Base-by-base conservation (phyloP, 495 filamentous ascomycete species). In the Neurospora intermedia region DNA sequence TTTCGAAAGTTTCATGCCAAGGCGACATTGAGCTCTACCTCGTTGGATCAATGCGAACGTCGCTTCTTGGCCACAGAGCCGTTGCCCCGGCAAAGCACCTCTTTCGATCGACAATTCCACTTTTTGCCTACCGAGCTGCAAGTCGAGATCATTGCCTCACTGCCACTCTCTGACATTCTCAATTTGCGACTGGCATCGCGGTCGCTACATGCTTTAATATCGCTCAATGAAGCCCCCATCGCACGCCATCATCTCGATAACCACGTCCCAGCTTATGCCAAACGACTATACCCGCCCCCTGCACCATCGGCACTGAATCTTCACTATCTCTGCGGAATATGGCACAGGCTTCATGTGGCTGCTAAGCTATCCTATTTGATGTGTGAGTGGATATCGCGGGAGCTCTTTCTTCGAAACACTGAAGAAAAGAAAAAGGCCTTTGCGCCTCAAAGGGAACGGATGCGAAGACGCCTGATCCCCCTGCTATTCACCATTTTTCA, bases 321-420 rank as follows among this genome's bases (percentile, higher is more conserved):
- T 42, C 87, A 88, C 72, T 85, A 89, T 69, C 81, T 89, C 8
- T 89, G 86, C 73, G 84, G 87, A 35, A 81, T 89, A 77, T 89
- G 87, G 87, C 87, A 89, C 74, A 82, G 87, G 38, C 76, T 89
- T 0, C 85, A 88, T 73, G 86, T 89, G 48, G 85, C 86, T 40
- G 80, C 83, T 5, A 89, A 89, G 74, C 77, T 89, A 13, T 85
- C 86, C 0, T 82, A 82, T 48, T 74, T 87, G 70, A 89, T 88
- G 76, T 83, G 85, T 46, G 84, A 87, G 66, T 83, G 86, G 81
- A 84, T 87, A n/a, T 85, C 84, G 38, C 88, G 87, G 71, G 87
- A 89, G 62, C 83, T 88, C 43, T 88, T 89, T 72, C 77, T 87
- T 27, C 81, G 84, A 72, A 85, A 80, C 23, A 87, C 86, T 18